These are phyloP conservation scores for Populus hybrid DNA, from an alignment of 441 rosid species.

Conservation along the genomic window DNA sequence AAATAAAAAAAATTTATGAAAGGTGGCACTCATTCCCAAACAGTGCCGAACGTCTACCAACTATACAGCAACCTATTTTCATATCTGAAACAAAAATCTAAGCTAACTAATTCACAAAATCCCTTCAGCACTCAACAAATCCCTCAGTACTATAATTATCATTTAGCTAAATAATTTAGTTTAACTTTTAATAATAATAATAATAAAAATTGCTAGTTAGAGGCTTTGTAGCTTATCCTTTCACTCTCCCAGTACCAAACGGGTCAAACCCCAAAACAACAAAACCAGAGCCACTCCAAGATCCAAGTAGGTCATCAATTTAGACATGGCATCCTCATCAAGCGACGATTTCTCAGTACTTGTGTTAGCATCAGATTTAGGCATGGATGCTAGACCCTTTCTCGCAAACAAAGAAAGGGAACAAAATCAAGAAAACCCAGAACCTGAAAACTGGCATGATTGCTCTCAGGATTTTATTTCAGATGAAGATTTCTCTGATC, in stretches of 20 bases:
- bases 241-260: too few relatives aligned
- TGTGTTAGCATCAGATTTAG: slow-evolving; percentile 86
- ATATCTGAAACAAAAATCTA: too few relatives aligned
- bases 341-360: slow-evolving; percentile 72
- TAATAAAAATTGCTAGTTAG: too few relatives aligned
- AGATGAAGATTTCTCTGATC: slow-evolving; percentile 85
- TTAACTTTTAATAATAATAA: too few relatives aligned
- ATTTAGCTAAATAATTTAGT: too few relatives aligned
- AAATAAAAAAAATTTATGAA: too few relatives aligned
- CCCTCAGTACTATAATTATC: too few relatives aligned
- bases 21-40: too few relatives aligned
- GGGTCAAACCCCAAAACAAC: neutral
- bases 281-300: neutral
- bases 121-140: too few relatives aligned
- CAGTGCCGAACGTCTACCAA: too few relatives aligned
- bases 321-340: slow-evolving; percentile 26
- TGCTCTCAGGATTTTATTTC: slow-evolving; percentile 54
- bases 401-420: slow-evolving; percentile 26
- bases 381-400: slow-evolving; percentile 73
- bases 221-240: neutral
- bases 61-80: too few relatives aligned
- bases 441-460: slow-evolving; percentile 59
- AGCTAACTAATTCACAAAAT: too few relatives aligned
- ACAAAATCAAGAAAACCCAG: slow-evolving; percentile 25
- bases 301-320: neutral